These are phyloP conservation scores for Nicotiana obtusifolia DNA, from an alignment of 257 asterid genomes.

Conservation along the genomic window DNA sequence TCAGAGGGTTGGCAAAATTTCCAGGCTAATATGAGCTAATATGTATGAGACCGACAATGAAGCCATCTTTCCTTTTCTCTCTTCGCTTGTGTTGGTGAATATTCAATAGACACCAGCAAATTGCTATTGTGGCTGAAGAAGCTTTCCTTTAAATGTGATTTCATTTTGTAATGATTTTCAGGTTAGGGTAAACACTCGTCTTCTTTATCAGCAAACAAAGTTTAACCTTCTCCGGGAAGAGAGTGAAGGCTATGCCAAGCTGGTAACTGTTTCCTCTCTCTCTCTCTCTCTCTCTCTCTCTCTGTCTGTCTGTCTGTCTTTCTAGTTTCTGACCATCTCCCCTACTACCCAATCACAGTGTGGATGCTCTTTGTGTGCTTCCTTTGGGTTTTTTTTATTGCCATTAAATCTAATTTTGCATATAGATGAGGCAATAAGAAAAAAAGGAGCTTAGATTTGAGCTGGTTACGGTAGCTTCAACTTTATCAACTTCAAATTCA, in stretches of 20 bases:
- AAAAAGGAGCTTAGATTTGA: not conserved
- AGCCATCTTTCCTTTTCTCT: not conserved
- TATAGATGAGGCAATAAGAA: not conserved
- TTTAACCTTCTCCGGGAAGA: constrained; percentile 98
- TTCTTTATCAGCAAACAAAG: constrained; percentile 98
- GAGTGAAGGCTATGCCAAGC: constrained; percentile 98
- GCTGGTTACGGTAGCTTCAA: not conserved
- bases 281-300: not conserved
- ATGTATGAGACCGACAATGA: not conserved
- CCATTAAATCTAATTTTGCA: not conserved
- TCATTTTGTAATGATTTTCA: constrained; percentile 28
- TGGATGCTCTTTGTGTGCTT: constrained; percentile 6
- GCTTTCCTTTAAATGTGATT: not conserved
- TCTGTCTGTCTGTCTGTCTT: not conserved
- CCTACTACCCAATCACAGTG: not conserved
- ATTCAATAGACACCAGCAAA: not conserved
- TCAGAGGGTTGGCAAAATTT: not conserved
- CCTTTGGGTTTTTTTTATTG: not conserved
- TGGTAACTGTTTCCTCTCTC: constrained; percentile 41
- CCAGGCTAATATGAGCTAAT: not conserved
- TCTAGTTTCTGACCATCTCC: not conserved
- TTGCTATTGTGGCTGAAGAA: not conserved
- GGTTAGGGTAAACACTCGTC: constrained; percentile 99
- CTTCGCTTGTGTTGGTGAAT: not conserved
- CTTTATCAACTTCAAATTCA: not conserved